phyloP scores from a whole-genome alignment of 2,329 filamentous ascomycete genomes.

The Teratosphaeria pseudoeucalypti region DNA sequence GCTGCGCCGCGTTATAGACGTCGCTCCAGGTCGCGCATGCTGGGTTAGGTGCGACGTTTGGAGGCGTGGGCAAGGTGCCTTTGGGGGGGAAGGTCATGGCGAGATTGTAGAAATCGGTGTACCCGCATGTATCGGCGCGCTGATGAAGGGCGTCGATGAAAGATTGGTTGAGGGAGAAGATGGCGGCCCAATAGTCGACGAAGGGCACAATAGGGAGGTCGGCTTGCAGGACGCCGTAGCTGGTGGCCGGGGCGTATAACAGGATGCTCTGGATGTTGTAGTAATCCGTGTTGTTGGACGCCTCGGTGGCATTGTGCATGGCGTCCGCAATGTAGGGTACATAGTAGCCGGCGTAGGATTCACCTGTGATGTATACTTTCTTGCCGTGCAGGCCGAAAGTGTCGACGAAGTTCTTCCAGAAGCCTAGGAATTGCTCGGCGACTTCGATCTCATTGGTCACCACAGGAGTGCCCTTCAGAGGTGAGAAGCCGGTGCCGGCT shows the following conservation, averaged over 20 bases:
- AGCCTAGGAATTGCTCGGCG: slow-evolving; percentile 30
- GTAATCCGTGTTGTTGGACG: slow-evolving; percentile 34
- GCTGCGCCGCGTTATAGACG: slow-evolving; percentile 43
- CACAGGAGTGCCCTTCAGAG: slow-evolving; percentile 22
- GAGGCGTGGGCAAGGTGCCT: slow-evolving; percentile 46
- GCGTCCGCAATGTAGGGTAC: slow-evolving; percentile 63
- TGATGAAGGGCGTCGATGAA: slow-evolving; percentile 44
- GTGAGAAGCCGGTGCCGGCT: slow-evolving; percentile 30
- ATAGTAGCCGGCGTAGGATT: slow-evolving; percentile 29
- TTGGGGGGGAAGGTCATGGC: slow-evolving; percentile 60
- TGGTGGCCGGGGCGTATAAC: slow-evolving; percentile 19
- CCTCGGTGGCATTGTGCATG: slow-evolving; percentile 60
- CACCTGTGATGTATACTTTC: slow-evolving; percentile 59
- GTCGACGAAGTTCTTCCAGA: slow-evolving; percentile 41
- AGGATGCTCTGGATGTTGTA: slow-evolving; percentile 59
- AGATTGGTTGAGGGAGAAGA: slow-evolving; percentile 55
- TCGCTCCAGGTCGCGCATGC: slow-evolving; percentile 42
- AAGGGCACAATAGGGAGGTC: slow-evolving; percentile 47
- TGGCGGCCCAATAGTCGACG: slow-evolving; percentile 48
- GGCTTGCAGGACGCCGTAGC: slow-evolving; percentile 40
- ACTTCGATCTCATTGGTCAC: slow-evolving; percentile 33
- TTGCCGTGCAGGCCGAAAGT: slow-evolving; percentile 39
- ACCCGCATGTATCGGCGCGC: slow-evolving; percentile 48
- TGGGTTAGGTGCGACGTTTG: slow-evolving; percentile 35
- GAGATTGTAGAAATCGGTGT: slow-evolving; percentile 47